Conservation (phyloP, 345 rosid species). For the Schrenkiella parvula region DNA sequence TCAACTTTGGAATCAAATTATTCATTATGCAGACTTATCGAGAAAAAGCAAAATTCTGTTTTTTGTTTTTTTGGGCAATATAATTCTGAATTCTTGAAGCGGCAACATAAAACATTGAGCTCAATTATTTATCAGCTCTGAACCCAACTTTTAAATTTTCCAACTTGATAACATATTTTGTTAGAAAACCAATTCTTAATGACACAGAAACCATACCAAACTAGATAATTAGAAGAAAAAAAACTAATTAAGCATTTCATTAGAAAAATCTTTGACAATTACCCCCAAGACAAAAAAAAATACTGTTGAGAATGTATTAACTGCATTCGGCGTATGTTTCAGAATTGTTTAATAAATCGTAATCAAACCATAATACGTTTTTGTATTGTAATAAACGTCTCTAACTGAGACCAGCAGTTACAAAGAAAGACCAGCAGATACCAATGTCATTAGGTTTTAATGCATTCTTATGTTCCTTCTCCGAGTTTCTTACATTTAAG, state of each 20-base stretch:
- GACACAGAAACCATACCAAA: too few species aligned
- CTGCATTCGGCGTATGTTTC: neutral
- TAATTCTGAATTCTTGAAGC: neutral
- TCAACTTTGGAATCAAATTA: neutral
- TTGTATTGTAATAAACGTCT: neutral
- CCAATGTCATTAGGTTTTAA: constrained; percentile 2
- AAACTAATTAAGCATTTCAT: neutral
- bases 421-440: constrained; percentile 6
- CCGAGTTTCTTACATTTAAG: neutral
- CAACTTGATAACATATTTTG: too few species aligned
- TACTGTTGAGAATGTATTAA: neutral
- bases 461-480: neutral
- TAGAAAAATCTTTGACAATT: neutral
- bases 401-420: constrained; percentile 11
- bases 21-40: too few species aligned
- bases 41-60: too few species aligned
- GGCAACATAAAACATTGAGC: too few species aligned
- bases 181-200: too few species aligned
- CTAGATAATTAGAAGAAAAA: too few species aligned
- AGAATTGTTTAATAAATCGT: neutral
- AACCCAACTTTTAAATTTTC: too few species aligned
- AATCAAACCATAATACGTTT: constrained; percentile 1
- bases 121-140: too few species aligned
- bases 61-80: too few species aligned
- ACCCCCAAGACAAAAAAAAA: neutral